Evolutionary conservation across 768 basidiomycete species (phyloP).

Genomic region (Calocera viscosa): DNA sequence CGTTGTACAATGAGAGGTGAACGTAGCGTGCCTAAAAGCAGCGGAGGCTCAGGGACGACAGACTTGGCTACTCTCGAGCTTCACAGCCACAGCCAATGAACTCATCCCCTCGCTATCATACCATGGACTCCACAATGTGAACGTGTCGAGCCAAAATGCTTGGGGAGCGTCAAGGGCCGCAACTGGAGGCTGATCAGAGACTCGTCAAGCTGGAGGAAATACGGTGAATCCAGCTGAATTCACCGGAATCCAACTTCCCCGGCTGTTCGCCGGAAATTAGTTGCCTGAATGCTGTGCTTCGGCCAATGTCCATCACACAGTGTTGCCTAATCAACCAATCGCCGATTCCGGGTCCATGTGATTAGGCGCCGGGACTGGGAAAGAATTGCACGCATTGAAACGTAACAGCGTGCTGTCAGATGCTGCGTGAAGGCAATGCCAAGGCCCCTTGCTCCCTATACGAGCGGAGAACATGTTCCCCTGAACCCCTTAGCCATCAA

Average conservation of each 20-base stretch:
- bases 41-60: not conserved
- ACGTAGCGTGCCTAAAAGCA: not conserved
- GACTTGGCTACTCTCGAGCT: not conserved
- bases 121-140: no score
- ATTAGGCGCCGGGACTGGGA: not conserved
- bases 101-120: no score
- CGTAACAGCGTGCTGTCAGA: not conserved
- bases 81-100: no score
- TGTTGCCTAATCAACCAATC: not conserved
- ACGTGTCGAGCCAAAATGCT: no score
- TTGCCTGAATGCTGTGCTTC: conserved; percentile 1
- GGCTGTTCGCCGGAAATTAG: not conserved
- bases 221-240: no score
- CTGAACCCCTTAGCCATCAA: not conserved
- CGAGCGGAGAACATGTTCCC: not conserved
- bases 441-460: not conserved
- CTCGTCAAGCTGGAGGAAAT: no score
- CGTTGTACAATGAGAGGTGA: not conserved
- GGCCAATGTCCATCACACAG: not conserved
- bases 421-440: not conserved
- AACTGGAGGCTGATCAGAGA: no score
- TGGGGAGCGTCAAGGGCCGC: no score
- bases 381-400: not conserved
- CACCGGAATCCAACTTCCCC: not conserved
- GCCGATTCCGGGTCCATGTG: not conserved